Conservation (phyloP, 2,329 filamentous ascomycete species). For the Huntiella moniliformis region DNA sequence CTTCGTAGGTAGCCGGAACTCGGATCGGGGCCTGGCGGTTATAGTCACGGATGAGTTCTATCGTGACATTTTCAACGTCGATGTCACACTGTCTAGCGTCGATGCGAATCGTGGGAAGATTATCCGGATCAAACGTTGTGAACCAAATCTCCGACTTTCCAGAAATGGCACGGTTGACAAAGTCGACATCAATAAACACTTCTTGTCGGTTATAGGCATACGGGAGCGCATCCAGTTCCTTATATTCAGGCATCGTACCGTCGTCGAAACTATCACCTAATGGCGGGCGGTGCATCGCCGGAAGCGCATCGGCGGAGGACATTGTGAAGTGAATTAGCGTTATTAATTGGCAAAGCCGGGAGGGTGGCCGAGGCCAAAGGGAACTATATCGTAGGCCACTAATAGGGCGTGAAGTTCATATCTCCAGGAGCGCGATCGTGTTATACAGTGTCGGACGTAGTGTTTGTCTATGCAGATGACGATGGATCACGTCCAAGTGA, state of each 20-base stretch:
- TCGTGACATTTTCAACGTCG: constrained; percentile 32
- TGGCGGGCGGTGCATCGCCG: neutral
- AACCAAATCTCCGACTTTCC: constrained; percentile 72
- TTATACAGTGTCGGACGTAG: no score
- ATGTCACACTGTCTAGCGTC: constrained; percentile 46
- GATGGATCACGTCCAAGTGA: no score
- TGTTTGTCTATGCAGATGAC: no score
- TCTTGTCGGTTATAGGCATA: constrained; percentile 59
- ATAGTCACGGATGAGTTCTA: constrained; percentile 23
- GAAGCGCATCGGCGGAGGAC: no score
- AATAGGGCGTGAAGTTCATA: no score
- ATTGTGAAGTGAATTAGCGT: no score
- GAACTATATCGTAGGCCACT: no score
- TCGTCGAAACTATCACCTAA: constrained; percentile 12
- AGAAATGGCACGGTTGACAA: constrained; percentile 52
- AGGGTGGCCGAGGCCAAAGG: no score
- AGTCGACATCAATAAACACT: constrained; percentile 78
- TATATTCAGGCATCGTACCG: constrained; percentile 18
- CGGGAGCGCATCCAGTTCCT: constrained; percentile 21
- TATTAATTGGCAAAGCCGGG: no score
- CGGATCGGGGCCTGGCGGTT: constrained; percentile 12
- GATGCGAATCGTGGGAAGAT: constrained; percentile 37
- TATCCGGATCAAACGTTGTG: constrained; percentile 38
- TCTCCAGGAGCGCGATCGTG: no score
- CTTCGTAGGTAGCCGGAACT: constrained; percentile 26